phyloP scores from a whole-genome alignment of 2,329 filamentous ascomycete species.

The Colletotrichum phormii region DNA sequence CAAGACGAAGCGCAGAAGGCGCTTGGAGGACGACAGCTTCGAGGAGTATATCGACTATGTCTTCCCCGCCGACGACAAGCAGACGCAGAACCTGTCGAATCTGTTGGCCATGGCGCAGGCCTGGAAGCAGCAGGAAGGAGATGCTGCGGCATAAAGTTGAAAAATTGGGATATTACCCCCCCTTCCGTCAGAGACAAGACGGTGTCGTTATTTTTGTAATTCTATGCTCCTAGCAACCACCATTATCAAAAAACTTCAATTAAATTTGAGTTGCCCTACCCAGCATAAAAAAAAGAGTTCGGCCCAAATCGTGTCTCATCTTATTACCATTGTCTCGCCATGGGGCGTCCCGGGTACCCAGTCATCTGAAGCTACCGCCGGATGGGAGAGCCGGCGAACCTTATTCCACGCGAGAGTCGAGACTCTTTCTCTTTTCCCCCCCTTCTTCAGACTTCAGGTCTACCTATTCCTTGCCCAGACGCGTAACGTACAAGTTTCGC shows the following conservation, averaged over 20 bases:
- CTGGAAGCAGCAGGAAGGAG: conserved; percentile 79
- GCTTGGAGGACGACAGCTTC: conserved; percentile 90
- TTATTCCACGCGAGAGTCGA: not conserved
- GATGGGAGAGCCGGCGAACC: not conserved
- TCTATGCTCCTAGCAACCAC: too few relatives aligned
- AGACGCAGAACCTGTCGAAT: conserved; percentile 84
- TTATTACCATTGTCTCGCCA: not conserved
- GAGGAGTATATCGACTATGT: conserved; percentile 98
- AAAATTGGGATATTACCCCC: too few relatives aligned
- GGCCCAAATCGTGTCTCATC: conserved; percentile 2
- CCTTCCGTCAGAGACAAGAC: not conserved
- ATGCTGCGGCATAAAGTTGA: conserved; percentile 6
- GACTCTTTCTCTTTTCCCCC: not conserved
- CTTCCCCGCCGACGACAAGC: conserved; percentile 94
- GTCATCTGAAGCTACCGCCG: not conserved
- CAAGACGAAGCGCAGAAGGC: conserved; percentile 90
- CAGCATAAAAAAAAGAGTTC: not conserved
- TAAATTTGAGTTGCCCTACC: not conserved
- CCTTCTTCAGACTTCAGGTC: not conserved
- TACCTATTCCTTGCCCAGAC: not conserved
- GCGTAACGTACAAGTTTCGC: not conserved
- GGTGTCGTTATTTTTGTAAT: not conserved
- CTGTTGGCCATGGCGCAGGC: conserved; percentile 86
- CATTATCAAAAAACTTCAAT: not conserved
- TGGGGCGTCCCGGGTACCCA: not conserved